Evolutionary conservation across 1,284 basidiomycete species (phyloP).

Genomic region (Ganoderma lingzhi): DNA sequence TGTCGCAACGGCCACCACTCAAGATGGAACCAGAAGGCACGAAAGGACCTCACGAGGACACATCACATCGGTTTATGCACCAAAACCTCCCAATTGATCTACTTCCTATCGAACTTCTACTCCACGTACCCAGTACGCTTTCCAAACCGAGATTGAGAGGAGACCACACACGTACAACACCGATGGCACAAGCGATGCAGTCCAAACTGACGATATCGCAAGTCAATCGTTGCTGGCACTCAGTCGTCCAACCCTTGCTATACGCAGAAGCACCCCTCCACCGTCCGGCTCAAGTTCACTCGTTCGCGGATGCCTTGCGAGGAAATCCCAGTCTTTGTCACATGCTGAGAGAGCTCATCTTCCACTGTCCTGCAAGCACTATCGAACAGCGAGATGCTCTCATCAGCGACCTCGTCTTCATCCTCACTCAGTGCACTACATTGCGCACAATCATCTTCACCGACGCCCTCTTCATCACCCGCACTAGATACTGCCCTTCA

Average conservation of each 20-base stretch:
- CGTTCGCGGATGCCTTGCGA: constrained; percentile 14
- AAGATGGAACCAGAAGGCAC: not conserved
- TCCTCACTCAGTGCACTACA: constrained; percentile 14
- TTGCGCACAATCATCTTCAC: constrained; percentile 20
- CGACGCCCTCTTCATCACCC: constrained; percentile 16
- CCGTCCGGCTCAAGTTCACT: constrained; percentile 11
- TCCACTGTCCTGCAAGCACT: constrained; percentile 19
- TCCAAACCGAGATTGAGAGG: constrained; percentile 13
- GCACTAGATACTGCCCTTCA: not conserved
- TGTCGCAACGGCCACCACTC: too few relatives aligned
- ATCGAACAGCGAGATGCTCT: constrained; percentile 9
- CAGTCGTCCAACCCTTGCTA: constrained; percentile 7
- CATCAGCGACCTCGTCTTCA: constrained; percentile 13
- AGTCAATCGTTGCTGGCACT: constrained; percentile 20
- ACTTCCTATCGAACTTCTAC: constrained; percentile 20
- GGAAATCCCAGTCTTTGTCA: constrained; percentile 8
- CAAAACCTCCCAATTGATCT: constrained; percentile 8
- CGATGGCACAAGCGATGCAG: not conserved
- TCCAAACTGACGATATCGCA: constrained; percentile 4
- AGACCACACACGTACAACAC: not conserved
- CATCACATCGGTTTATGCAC: constrained; percentile 11
- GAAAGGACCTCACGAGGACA: constrained; percentile 10
- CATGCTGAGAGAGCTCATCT: constrained; percentile 20
- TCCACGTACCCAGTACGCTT: constrained; percentile 14
- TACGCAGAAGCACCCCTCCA: constrained; percentile 22